Conservation (phyloP, 2,329 filamentous ascomycete species). For the Fusarium sp. region DNA sequence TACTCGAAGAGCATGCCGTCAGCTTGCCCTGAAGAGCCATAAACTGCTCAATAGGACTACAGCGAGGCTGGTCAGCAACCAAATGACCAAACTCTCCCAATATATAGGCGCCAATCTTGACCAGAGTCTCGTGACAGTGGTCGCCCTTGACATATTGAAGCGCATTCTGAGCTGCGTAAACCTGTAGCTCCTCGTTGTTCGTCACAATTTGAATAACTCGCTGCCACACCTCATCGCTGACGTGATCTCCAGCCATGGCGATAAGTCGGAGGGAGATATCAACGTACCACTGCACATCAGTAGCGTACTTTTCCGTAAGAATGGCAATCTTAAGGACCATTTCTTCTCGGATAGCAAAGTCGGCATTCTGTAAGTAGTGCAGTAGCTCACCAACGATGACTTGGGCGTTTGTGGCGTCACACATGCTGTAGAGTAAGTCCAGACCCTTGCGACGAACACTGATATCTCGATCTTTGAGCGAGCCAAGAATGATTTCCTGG, state of each 20-base stretch:
- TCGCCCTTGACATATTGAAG: conserved; percentile 92
- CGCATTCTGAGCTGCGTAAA: conserved; percentile 94
- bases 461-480: conserved; percentile 93
- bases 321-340: conserved; percentile 99
- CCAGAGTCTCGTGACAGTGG: conserved; percentile 94
- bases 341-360: conserved; percentile 97
- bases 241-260: conserved; percentile 96
- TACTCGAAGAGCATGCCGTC: conserved; percentile 85
- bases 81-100: conserved; percentile 97
- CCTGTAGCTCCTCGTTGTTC: conserved; percentile 97
- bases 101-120: conserved; percentile 97
- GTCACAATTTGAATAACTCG: conserved; percentile 98
- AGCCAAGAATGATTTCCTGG: conserved; percentile 94
- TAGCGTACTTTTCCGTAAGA: conserved; percentile 97
- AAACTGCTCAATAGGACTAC: conserved; percentile 97
- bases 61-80: conserved; percentile 89
- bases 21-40: conserved; percentile 92
- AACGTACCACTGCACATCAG: conserved; percentile 99
- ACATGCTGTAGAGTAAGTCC: conserved; percentile 99
- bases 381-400: conserved; percentile 93
- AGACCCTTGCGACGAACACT: conserved; percentile 95
- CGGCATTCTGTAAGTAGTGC: conserved; percentile 93
- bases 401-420: conserved; percentile 92
- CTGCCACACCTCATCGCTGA: conserved; percentile 99
- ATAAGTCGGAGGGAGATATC: conserved; percentile 95